Base-by-base conservation (phyloP, 2,329 filamentous ascomycete genomes). In the Aspergillus arachidicola region DNA sequence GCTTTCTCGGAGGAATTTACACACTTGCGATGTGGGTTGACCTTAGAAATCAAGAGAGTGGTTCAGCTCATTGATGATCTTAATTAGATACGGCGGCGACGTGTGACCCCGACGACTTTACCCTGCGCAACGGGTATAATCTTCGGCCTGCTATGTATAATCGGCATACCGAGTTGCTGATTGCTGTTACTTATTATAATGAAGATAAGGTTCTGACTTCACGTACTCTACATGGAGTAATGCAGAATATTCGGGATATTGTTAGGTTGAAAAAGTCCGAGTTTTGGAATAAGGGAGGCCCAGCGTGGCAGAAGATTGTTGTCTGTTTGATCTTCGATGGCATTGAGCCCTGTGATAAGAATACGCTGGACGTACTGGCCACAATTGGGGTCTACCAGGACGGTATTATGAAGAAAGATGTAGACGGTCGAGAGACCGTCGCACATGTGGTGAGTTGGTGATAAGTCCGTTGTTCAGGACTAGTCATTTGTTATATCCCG, bases 141-240 rank as follows among this genome's bases (percentile, higher is more conserved):
- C 86, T 99, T 79, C 92, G 95, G 57, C 93, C 95, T 55, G 90
- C 93, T 71, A 98, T 98, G 94, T 98, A 98, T 83, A 98, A 98
- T 86, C 88, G 95, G 72, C 95, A 98, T 80, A 98, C 95, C 6
- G 95, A 99, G 83, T 83, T 99, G 71, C 86, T 98, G 67, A 97
- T 99, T 79, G 95, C 95, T 73, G 93, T 99, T 72, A 99, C 95
- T 67, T 98, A 98, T 84, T 99, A 98, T 85, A 98, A 98, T 83
- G 95, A 98, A 85, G 95, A 98, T 83, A 98, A 98, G 85, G 89
- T 92, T 30, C 85, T 99, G 68, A 92, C 95, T 43, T 86, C 94
- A 57, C 89, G 95, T 81, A 99, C 95, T 1, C 84, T 98, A 61
- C 95, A 98, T 79, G 93, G 94, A 84, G 94, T 97, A 59, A 98